A percentile compares a stretch with the other conserved stretches of the same genome.
phyloP scores from a whole-genome alignment of 2,329 filamentous ascomycete species.

The Colletotrichum sp. region DNA sequence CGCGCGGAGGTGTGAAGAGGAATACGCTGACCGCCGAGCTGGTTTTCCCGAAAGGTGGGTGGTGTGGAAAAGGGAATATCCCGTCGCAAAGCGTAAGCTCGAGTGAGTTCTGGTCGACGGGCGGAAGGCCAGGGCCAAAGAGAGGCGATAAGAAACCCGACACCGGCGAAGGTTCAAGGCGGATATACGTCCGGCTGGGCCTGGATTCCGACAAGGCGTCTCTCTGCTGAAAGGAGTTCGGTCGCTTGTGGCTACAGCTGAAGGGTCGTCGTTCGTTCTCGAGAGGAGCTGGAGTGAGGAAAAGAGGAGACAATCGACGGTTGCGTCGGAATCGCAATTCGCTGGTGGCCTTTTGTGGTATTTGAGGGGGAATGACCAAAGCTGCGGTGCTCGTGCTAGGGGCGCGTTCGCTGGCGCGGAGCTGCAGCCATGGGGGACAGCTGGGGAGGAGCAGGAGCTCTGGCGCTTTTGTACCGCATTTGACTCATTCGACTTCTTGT shows the following conservation, averaged over 20 bases:
- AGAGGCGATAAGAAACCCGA: neutral
- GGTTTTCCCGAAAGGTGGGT: neutral
- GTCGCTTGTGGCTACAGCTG: neutral
- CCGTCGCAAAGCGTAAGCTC: neutral
- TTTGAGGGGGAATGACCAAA: slow-evolving; percentile 19
- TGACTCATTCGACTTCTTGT: slow-evolving; percentile 45
- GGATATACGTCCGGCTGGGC: neutral
- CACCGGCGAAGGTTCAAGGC: neutral
- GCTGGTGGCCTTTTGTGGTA: neutral
- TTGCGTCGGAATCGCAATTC: neutral
- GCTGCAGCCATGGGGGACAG: slow-evolving; percentile 25
- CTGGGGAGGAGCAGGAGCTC: slow-evolving; percentile 26
- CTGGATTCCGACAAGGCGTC: neutral
- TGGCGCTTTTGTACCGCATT: slow-evolving; percentile 38
- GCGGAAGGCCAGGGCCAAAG: neutral
- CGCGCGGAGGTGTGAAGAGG: neutral
- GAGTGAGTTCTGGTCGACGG: neutral
- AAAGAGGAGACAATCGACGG: neutral
- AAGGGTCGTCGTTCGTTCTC: neutral
- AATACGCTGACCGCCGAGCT: neutral
- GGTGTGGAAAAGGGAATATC: slow-evolving; percentile 3
- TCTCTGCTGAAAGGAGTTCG: neutral
- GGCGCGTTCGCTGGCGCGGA: slow-evolving; percentile 23
- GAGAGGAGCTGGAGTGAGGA: neutral
- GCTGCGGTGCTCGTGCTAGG: slow-evolving; percentile 14